A percentile compares a stretch with the other conserved stretches of the same genome.
Evolutionary conservation across 2,329 filamentous ascomycete species (phyloP).

Genomic region (Aspergillus tamarii): DNA sequence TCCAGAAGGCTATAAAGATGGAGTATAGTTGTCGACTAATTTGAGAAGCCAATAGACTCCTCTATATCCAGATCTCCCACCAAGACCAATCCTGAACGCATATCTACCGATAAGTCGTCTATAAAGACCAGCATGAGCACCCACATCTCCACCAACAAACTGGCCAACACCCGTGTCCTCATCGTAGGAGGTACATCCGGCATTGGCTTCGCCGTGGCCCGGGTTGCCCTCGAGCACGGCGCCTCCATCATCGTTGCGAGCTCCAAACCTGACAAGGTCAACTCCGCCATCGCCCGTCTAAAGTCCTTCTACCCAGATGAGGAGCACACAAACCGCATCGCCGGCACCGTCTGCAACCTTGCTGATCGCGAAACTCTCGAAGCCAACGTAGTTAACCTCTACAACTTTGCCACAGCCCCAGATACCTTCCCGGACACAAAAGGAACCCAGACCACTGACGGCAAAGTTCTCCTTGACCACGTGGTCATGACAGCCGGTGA

Average conservation of each 20-base stretch:
- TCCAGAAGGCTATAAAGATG: background rate
- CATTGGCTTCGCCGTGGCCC: conserved; percentile 56
- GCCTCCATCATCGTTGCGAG: conserved; percentile 54
- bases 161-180: conserved; percentile 50
- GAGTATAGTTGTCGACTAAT: background rate
- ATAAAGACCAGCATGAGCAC: background rate
- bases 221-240: conserved; percentile 54
- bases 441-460: conserved; percentile 22
- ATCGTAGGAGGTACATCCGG: conserved; percentile 58
- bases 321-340: conserved; percentile 35
- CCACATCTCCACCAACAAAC: conserved; percentile 44
- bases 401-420: conserved; percentile 17
- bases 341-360: conserved; percentile 50
- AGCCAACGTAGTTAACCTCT: conserved; percentile 44
- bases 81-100: background rate
- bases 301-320: conserved; percentile 45
- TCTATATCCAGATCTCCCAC: background rate
- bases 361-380: conserved; percentile 48
- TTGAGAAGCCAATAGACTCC: background rate
- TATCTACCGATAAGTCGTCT: background rate
- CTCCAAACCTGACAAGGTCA: conserved; percentile 45
- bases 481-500: conserved; percentile 57
- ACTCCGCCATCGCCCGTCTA: conserved; percentile 45
- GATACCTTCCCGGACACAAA: conserved; percentile 16
- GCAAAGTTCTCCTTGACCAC: conserved; percentile 48